Evolutionary conservation across 2,329 filamentous ascomycete genomes (phyloP), one percentile per base, ranked within the genome.

Genomic region (Ilyonectria destructans): DNA sequence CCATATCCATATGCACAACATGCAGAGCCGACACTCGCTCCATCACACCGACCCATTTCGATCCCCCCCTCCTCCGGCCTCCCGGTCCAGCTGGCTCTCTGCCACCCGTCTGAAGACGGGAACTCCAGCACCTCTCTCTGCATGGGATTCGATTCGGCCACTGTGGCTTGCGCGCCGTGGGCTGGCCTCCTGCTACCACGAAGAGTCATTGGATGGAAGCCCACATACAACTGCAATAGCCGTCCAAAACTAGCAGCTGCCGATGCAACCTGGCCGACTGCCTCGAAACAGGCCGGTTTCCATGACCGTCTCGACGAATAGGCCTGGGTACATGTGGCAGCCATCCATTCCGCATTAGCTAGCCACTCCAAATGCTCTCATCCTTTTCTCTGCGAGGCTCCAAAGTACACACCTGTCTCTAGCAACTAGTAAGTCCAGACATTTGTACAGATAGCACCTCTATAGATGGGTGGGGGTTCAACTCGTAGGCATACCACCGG

Each of bases 101-200:
- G 12, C 23, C 15, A 9, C 31, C n/a, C 29, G 29, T 21, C 49
- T 54, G 15, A n/a, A 54, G n/a, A 19, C 31, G 51, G 10, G 7
- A 35, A 19, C 9, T 12, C 31, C 49, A 35, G 6, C 21, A 9
- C 45, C 17, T 33, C 12, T n/a, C n/a, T 54, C 29, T 54, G 51
- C 51, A 54, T 10, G 29, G 12, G n/a, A 37, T 15, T 35, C n/a
- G 1, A 54, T 54, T 23, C 12, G 51, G 51, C 31, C n/a, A 40
- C 60, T 62, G 60, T 56, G 52, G 43, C 60, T 62, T 48, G 60
- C 51, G 45, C 21, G n/a, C 48, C 13, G 58, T 62, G 49, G 60
- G 60, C 12, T 23, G 43, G 43, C 51, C 23, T 43, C 12, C 46
- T 31, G 48, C 15, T 15, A 17, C 15, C 40, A n/a, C 40, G 15